phyloP scores from a whole-genome alignment of 495 filamentous ascomycete species.

The Penicillium lividum region DNA sequence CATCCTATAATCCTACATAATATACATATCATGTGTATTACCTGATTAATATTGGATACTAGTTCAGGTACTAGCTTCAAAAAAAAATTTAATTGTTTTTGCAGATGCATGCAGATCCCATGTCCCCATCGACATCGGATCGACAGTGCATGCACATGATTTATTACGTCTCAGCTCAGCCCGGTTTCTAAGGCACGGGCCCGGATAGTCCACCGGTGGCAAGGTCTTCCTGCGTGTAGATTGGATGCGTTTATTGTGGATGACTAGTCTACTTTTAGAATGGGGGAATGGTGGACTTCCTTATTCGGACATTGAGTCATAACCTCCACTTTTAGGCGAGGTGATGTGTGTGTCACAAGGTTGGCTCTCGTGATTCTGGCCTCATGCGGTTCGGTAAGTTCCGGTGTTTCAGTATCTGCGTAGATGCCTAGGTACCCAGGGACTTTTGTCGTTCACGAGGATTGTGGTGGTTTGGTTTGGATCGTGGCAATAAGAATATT shows the following conservation, averaged over 20 bases:
- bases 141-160: constrained; percentile 29
- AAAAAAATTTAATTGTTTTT: neutral
- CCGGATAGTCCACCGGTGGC: neutral
- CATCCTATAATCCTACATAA: neutral
- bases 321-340: no score
- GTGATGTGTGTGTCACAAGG: neutral
- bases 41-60: neutral
- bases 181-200: constrained; percentile 16
- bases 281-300: neutral
- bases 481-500: neutral
- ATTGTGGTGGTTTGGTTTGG: neutral
- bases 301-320: neutral
- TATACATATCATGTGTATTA: neutral
- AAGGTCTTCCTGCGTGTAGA: neutral
- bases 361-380: constrained; percentile 13
- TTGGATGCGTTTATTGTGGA: neutral
- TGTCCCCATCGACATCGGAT: constrained; percentile 19
- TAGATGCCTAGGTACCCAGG: neutral
- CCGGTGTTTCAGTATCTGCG: constrained; percentile 15
- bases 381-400: constrained; percentile 28
- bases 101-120: constrained; percentile 19
- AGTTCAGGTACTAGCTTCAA: neutral
- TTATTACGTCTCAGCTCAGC: constrained; percentile 31
- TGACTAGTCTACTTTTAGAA: neutral
- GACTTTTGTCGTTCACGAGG: neutral